Percentiles rank a stretch among this genome's conserved stretches.
These are phyloP conservation scores for Volutella citrinella DNA, from an alignment of 2,329 filamentous ascomycete species.

Conservation along the genomic window DNA sequence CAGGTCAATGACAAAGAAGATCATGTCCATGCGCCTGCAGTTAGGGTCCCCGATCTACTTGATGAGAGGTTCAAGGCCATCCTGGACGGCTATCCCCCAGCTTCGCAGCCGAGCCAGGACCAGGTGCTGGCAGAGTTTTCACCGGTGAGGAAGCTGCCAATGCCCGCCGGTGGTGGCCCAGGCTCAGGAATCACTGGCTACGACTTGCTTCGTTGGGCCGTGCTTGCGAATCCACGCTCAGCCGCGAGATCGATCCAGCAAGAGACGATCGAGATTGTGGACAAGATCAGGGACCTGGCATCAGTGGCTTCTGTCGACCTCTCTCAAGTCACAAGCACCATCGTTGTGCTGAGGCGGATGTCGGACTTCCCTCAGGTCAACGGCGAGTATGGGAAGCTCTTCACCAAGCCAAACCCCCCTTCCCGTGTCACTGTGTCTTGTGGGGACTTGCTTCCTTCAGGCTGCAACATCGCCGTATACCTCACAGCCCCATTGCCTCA, in stretches of 20 bases:
- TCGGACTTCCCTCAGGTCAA: slow-evolving; percentile 75
- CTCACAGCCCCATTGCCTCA: slow-evolving; percentile 38
- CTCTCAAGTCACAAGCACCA: slow-evolving; percentile 48
- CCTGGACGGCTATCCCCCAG: slow-evolving; percentile 29
- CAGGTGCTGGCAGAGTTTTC: too few species aligned
- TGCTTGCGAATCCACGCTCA: slow-evolving; percentile 27
- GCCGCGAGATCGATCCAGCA: slow-evolving; percentile 36
- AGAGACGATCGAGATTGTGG: slow-evolving; percentile 48
- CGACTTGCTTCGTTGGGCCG: slow-evolving; percentile 36
- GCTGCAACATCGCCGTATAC: slow-evolving; percentile 59
- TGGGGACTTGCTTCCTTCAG: slow-evolving; percentile 61
- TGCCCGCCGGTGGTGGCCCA: slow-evolving; percentile 3
- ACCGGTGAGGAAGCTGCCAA: too few species aligned
- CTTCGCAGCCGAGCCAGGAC: slow-evolving; percentile 7
- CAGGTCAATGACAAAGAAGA: slow-evolving; percentile 44
- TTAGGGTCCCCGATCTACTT: slow-evolving; percentile 62
- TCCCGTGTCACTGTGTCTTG: slow-evolving; percentile 80
- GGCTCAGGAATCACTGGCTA: slow-evolving; percentile 14
- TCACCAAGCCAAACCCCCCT: slow-evolving; percentile 76
- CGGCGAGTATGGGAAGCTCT: slow-evolving; percentile 69
- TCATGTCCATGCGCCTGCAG: slow-evolving; percentile 15
- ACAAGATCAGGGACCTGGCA: slow-evolving; percentile 42
- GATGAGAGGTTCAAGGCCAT: slow-evolving; percentile 57
- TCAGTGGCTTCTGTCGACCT: slow-evolving; percentile 25
- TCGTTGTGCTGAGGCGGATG: slow-evolving; percentile 77